These are phyloP conservation scores for Citrus sp. DNA, from an alignment of 345 rosid genomes.

Conservation along the genomic window DNA sequence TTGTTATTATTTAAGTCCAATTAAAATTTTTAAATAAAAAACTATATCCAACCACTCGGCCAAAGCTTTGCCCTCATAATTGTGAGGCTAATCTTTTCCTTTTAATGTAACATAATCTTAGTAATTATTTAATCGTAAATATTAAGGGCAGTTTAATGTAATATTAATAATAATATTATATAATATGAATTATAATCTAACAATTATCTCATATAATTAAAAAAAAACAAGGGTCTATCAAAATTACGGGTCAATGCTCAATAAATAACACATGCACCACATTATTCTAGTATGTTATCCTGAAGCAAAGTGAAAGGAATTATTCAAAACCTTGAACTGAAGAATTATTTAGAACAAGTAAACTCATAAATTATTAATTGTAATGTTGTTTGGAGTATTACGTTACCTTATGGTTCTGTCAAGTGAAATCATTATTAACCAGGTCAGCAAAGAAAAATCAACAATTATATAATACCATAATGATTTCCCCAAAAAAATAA, in stretches of 20 bases:
- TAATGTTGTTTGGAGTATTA: not conserved
- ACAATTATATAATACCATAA: not conserved
- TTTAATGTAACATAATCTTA: no score
- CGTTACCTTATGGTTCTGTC: not conserved
- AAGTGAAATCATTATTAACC: not conserved
- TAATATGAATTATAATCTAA: no score
- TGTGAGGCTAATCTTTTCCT: no score
- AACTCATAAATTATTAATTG: not conserved
- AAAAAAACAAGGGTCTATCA: no score
- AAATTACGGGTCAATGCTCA: not conserved
- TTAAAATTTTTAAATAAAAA: no score
- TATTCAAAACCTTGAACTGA: not conserved
- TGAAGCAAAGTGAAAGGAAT: not conserved
- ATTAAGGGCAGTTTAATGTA: fast-evolving
- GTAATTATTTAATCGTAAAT: no score
- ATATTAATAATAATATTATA: no score
- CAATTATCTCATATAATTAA: no score
- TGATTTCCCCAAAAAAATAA: not conserved
- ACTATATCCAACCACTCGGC: no score
- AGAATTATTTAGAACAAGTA: not conserved
- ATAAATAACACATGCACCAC: not conserved
- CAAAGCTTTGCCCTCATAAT: no score
- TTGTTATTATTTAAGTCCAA: not conserved
- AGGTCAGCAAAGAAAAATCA: conserved; percentile 18
- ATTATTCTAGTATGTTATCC: not conserved